Evolutionary conservation across 495 filamentous ascomycete species (phyloP).

Genomic region (Podospora tetraspora): DNA sequence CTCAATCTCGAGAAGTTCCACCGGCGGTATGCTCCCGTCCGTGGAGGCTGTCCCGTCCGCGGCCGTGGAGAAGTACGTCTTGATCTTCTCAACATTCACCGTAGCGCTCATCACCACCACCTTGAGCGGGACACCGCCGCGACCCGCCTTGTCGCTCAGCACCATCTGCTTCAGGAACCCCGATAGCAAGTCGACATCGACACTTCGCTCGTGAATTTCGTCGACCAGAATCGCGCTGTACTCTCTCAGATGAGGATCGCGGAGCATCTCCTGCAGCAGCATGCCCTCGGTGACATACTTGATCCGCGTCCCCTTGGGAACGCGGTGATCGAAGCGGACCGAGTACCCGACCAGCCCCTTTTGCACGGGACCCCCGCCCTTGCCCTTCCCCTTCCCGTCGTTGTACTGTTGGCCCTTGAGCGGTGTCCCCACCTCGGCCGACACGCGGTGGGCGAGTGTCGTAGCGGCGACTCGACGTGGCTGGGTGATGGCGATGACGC

Average conservation of each 20-base stretch:
- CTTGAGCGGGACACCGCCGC: constrained; percentile 71
- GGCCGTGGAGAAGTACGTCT: constrained; percentile 59
- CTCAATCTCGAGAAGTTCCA: constrained; percentile 65
- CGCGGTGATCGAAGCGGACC: constrained; percentile 83
- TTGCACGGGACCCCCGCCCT: constrained; percentile 26
- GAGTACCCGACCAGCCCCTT: constrained; percentile 83
- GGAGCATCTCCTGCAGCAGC: constrained; percentile 88
- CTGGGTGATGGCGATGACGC: constrained; percentile 92
- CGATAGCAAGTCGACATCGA: constrained; percentile 88
- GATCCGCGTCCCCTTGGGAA: constrained; percentile 65
- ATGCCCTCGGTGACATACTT: constrained; percentile 97
- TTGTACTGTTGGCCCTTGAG: constrained; percentile 37
- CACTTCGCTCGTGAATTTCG: constrained; percentile 93
- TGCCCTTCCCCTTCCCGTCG: constrained; percentile 37
- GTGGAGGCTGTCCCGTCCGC: neutral
- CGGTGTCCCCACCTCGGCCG: constrained; percentile 82
- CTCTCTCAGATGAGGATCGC: constrained; percentile 72
- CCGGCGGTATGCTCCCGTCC: constrained; percentile 8
- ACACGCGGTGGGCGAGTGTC: constrained; percentile 84
- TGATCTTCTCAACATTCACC: constrained; percentile 73
- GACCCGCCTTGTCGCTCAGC: constrained; percentile 50
- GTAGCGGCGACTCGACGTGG: constrained; percentile 91
- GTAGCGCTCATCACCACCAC: constrained; percentile 97
- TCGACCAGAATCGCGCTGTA: constrained; percentile 92
- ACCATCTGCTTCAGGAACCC: constrained; percentile 81